Base-by-base conservation (phyloP, 441 rosid genomes). In the Gossypium lobatum region DNA sequence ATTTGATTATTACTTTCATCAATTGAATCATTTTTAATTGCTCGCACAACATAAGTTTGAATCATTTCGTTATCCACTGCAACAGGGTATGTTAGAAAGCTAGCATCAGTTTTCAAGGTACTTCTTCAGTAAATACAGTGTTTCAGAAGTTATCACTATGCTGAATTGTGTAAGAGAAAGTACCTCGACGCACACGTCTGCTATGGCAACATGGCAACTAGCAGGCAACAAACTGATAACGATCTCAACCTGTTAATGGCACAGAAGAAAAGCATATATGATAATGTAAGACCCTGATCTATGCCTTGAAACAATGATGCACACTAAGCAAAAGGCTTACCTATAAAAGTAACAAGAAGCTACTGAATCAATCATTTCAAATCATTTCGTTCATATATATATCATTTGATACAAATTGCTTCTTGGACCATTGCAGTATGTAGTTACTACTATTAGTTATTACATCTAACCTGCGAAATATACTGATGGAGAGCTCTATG, bases 151-250 rank as follows among this genome's bases (percentile, higher is more conserved):
- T 73, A n/a, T 20, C 25, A 0, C 42, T 18, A 42, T 18, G 1
- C 28, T 10, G 53, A 21, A 66, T 66, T 46, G n/a, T 0, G 14
- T 25, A 46, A 3, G 58, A 42, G 39, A 66, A 21, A 7, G 75
- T 58, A 92, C 98, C 97, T 91, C 86, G 45, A 88, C 85, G 85
- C 98, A 92, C 54, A 86, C 86, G 71, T 85, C 87, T 76, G 97
- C 97, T 34, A 92, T 85, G 45, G 63, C 72, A 75, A 83, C 70
- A 52, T 95, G 97, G 83, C 87, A 92, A 77, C 87, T 84, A 42
- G 96, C 73, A 7, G 97, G 98, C 70, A 95, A 88, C 78, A 92
- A 86, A 83, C 98, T 95, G 54, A 95, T 72, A 61, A 91, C 97
- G 76, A 92, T 85, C 72, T 92, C 96, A 80, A 86, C 97, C 97